phyloP scores from a whole-genome alignment of 768 basidiomycete species.

The Amanita pallidorosea region DNA sequence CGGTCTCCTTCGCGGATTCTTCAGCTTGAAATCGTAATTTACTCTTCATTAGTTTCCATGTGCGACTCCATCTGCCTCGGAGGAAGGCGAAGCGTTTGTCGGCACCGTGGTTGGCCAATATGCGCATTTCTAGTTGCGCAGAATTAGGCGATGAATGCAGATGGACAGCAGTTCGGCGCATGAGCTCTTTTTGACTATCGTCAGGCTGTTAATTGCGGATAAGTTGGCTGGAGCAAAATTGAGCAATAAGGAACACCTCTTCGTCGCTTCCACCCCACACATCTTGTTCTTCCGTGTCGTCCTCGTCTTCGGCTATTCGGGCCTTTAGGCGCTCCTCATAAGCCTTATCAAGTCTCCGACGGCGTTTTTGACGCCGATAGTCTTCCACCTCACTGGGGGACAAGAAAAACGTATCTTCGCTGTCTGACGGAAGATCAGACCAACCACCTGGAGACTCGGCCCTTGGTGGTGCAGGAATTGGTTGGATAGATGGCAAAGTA shows the following conservation, averaged over 20 bases:
- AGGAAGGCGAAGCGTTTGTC: constrained; percentile 78
- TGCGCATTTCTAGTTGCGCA: constrained; percentile 77
- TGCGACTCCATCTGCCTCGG: constrained; percentile 58
- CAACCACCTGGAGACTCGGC: constrained; percentile 52
- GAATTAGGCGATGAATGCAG: constrained; percentile 65
- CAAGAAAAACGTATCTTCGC: constrained; percentile 81
- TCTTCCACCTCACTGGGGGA: constrained; percentile 55
- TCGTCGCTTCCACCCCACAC: constrained; percentile 63
- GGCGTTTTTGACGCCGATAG: constrained; percentile 57
- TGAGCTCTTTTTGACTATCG: constrained; percentile 48
- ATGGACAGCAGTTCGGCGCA: constrained; percentile 66
- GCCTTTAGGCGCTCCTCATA: constrained; percentile 60
- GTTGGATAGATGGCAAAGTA: constrained; percentile 19
- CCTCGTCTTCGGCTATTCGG: constrained; percentile 33
- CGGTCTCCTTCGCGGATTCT: constrained; percentile 12
- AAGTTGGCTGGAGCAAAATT: not conserved
- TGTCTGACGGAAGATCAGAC: constrained; percentile 79
- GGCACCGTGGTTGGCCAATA: constrained; percentile 74
- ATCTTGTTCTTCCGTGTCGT: constrained; percentile 28
- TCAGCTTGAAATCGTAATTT: constrained; percentile 22
- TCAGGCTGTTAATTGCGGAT: constrained; percentile 34
- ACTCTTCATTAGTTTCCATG: constrained; percentile 51
- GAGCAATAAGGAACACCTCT: constrained; percentile 33
- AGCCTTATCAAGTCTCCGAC: constrained; percentile 44
- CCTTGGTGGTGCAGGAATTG: not conserved